Conservation (phyloP, 805 yeast species). For the Candida coquimbonensis region DNA sequence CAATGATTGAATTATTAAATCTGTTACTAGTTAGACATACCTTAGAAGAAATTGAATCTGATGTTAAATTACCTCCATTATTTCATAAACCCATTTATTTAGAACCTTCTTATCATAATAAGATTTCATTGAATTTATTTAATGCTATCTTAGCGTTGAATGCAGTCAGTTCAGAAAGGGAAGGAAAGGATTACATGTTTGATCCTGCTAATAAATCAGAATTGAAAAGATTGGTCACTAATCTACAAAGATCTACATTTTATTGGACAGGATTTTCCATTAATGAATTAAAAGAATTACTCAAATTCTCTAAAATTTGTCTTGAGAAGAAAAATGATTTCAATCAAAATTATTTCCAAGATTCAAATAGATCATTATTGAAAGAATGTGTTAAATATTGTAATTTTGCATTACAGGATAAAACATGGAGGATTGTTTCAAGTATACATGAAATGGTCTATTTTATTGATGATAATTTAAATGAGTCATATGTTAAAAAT, state of each 20-base stretch:
- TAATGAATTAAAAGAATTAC: conserved; percentile 47
- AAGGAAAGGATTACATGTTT: conserved; percentile 65
- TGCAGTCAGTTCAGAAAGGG: conserved; percentile 66
- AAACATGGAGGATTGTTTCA: conserved; percentile 52
- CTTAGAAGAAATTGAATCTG: conserved; percentile 45
- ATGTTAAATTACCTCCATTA: conserved; percentile 50
- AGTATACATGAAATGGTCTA: conserved; percentile 62
- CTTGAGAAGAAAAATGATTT: conserved; percentile 29
- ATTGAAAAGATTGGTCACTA: conserved; percentile 48
- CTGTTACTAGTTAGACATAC: conserved; percentile 52
- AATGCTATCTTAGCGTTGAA: conserved; percentile 63
- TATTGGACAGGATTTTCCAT: conserved; percentile 70
- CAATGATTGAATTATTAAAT: conserved; percentile 36
- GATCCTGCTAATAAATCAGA: conserved; percentile 50
- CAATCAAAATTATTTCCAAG: conserved; percentile 26
- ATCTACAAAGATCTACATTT: conserved; percentile 60
- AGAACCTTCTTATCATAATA: conserved; percentile 58
- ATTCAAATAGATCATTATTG: conserved; percentile 35
- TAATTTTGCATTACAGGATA: conserved; percentile 41
- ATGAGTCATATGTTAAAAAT: conserved; percentile 31
- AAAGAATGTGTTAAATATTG: conserved; percentile 39
- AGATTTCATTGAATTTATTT: conserved; percentile 54
- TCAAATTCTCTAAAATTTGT: conserved; percentile 40
- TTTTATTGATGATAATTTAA: conserved; percentile 37
- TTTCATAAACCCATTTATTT: conserved; percentile 52